Conservation (phyloP, 345 rosid species). For the Dimocarpus longan region DNA sequence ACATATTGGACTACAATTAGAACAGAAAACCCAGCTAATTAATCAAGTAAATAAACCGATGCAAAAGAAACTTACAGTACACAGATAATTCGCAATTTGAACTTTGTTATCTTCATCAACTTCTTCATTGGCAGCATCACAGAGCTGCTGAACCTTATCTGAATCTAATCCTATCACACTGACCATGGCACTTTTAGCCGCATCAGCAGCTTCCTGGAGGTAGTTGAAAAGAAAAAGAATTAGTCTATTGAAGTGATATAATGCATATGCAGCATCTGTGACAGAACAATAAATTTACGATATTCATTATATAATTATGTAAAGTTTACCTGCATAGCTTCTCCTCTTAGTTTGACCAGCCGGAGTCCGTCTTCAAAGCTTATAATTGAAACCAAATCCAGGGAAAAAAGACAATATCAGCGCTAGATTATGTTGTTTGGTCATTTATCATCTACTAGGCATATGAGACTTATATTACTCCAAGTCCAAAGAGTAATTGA, state of each 20-base stretch:
- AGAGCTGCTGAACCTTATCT: constrained; percentile 77
- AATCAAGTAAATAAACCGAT: background rate
- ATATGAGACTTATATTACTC: background rate
- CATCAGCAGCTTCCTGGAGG: constrained; percentile 92
- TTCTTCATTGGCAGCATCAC: constrained; percentile 94
- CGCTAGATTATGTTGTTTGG: background rate
- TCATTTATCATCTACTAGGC: background rate
- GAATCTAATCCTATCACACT: constrained; percentile 91
- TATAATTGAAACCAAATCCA: constrained; percentile 22
- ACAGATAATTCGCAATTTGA: constrained; percentile 90
- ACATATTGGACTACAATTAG: background rate
- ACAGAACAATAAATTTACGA: background rate
- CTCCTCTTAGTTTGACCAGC: constrained; percentile 94
- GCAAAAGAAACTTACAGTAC: constrained; percentile 57
- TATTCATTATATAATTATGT: constrained; percentile 12
- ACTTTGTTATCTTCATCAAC: constrained; percentile 81
- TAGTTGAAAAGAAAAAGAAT: constrained; percentile 14
- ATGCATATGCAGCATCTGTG: background rate
- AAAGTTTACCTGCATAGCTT: constrained; percentile 88
- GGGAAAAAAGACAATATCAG: constrained; percentile 25
- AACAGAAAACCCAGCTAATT: background rate
- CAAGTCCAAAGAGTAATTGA: background rate
- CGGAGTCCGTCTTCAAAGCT: constrained; percentile 98
- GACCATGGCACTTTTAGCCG: constrained; percentile 94
- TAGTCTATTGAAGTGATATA: constrained; percentile 14